Percentiles rank a stretch among this genome's conserved stretches.
phyloP scores from a whole-genome alignment of 805 yeast species.

The Brettanomyces bruxellensis region DNA sequence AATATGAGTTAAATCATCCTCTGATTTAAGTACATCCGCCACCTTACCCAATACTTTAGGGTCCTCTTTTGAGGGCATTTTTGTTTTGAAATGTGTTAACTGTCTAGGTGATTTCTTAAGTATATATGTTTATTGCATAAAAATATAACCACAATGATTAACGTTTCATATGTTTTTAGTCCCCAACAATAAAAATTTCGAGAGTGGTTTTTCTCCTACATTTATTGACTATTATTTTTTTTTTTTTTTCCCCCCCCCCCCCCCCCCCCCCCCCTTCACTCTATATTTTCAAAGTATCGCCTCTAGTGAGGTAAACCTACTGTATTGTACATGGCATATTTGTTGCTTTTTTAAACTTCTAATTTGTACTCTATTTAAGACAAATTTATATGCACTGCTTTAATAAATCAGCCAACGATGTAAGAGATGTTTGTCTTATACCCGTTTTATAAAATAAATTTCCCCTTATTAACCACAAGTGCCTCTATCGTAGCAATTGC shows the following conservation, averaged over 20 bases:
- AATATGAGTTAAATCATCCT: slow-evolving; percentile 46
- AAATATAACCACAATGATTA: not conserved
- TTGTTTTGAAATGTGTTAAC: not conserved
- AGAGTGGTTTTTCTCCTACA: not conserved
- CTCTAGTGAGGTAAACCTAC: too few relatives aligned
- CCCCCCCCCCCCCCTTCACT: too few relatives aligned
- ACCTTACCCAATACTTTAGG: slow-evolving; percentile 11
- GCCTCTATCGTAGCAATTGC: slow-evolving; percentile 92
- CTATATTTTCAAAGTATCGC: too few relatives aligned
- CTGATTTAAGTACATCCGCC: slow-evolving; percentile 17
- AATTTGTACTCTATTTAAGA: too few relatives aligned
- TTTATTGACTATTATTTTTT: not conserved
- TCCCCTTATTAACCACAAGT: slow-evolving; percentile 79
- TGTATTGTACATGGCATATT: too few relatives aligned
- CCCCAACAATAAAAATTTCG: too few relatives aligned
- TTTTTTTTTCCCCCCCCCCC: too few relatives aligned
- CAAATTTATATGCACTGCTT: too few relatives aligned
- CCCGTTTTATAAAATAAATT: slow-evolving; percentile 20
- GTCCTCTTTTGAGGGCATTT: not conserved
- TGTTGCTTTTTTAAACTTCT: too few relatives aligned
- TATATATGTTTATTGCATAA: not conserved
- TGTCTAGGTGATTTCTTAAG: too few relatives aligned
- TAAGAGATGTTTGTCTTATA: not conserved
- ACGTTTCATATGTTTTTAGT: not conserved
- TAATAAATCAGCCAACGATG: too few relatives aligned